Evolutionary conservation across 805 yeast species (phyloP).

Genomic region (Yamadazyma nakazawae): DNA sequence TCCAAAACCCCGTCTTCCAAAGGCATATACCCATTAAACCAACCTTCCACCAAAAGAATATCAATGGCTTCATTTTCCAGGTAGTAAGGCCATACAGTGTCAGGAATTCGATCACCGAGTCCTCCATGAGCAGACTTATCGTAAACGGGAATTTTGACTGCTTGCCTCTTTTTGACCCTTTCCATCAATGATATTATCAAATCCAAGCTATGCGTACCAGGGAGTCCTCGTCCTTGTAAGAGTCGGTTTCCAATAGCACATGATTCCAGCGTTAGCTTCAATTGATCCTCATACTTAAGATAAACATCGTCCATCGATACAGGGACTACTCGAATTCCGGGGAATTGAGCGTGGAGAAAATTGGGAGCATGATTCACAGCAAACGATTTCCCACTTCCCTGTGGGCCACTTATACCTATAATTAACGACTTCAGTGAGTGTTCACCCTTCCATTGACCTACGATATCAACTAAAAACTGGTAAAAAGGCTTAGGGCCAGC

Average conservation of each 20-base stretch:
- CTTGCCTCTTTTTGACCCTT: conserved; percentile 20
- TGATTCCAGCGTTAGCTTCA: conserved; percentile 33
- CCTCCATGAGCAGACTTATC: conserved; percentile 75
- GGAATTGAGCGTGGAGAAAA: conserved; percentile 17
- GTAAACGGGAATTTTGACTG: conserved; percentile 55
- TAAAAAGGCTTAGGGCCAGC: conserved; percentile 8
- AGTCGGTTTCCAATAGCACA: conserved; percentile 46
- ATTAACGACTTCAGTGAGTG: conserved; percentile 38
- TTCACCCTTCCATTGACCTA: not conserved
- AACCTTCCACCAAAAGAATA: conserved; percentile 82
- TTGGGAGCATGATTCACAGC: conserved; percentile 31
- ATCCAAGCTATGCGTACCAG: conserved; percentile 85
- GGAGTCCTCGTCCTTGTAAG: conserved; percentile 79
- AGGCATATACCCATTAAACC: conserved; percentile 78
- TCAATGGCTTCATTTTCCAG: conserved; percentile 41
- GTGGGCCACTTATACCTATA: conserved; percentile 66
- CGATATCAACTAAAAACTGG: conserved; percentile 6
- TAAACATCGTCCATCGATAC: conserved; percentile 88
- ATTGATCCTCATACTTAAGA: conserved; percentile 62
- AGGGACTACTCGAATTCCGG: conserved; percentile 38
- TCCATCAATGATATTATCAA: conserved; percentile 38
- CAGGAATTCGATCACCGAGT: conserved; percentile 67
- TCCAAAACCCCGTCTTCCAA: conserved; percentile 20
- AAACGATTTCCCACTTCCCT: conserved; percentile 75
- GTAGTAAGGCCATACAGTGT: conserved; percentile 33